Conservation (phyloP, 805 yeast genomes). For the Candida loeiensis region DNA sequence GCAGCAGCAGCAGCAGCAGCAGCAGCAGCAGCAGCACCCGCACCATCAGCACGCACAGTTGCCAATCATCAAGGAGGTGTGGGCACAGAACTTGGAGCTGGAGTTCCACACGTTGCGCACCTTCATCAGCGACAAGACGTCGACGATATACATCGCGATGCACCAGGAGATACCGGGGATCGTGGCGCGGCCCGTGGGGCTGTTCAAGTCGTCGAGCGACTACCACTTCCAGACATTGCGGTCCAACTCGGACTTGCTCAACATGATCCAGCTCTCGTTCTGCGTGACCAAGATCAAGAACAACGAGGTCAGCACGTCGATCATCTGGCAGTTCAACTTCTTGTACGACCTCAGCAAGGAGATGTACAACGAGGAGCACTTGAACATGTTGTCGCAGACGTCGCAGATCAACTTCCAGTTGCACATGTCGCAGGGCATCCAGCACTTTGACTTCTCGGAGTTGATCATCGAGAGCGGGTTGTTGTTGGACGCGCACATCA, state of each 20-base stretch:
- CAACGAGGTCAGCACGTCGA: constrained; percentile 53
- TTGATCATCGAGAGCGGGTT: constrained; percentile 82
- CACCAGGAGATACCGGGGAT: constrained; percentile 96
- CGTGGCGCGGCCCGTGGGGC: constrained; percentile 92
- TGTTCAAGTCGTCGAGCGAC: constrained; percentile 82
- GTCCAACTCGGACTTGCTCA: constrained; percentile 81
- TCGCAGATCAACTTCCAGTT: constrained; percentile 75
- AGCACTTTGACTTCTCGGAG: constrained; percentile 77
- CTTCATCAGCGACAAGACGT: constrained; percentile 49
- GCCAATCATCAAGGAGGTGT: constrained; percentile 66
- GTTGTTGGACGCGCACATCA: constrained; percentile 62
- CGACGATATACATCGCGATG: constrained; percentile 54
- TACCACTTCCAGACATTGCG: constrained; percentile 95
- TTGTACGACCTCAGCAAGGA: constrained; percentile 70
- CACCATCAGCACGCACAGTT: constrained; percentile 29
- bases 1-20: constrained; percentile 24
- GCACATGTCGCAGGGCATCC: constrained; percentile 75
- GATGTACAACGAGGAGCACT: constrained; percentile 85
- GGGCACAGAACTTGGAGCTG: constrained; percentile 64
- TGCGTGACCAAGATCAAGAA: constrained; percentile 37
- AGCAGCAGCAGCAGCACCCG: constrained; percentile 16
- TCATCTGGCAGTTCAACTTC: constrained; percentile 97
- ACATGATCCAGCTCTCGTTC: constrained; percentile 69
- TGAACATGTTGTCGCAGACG: constrained; percentile 72
- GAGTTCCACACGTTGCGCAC: constrained; percentile 63